A percentile compares a stretch with the other conserved stretches of the same genome.
These are phyloP conservation scores for Pachysandra terminalis DNA, from an alignment of 164 flowering plant genomes.

Conservation along the genomic window DNA sequence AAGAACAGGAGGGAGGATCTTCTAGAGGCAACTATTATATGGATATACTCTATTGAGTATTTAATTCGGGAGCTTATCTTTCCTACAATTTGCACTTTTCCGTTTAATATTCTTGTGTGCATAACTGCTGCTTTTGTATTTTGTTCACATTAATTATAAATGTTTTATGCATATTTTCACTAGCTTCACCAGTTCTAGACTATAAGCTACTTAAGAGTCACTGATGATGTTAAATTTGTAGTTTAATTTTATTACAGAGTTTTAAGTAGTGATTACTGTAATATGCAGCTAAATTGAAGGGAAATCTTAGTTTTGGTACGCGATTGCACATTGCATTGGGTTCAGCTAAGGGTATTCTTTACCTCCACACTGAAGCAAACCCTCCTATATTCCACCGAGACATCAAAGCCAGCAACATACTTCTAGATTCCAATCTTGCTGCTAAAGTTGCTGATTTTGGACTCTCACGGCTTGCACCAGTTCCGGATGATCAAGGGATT, in stretches of 20 bases:
- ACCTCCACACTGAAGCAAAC: slow-evolving; percentile 58
- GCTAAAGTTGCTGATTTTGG: slow-evolving; percentile 62
- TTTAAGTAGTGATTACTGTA: neutral
- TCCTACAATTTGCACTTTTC: too few relatives aligned
- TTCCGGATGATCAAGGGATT: slow-evolving; percentile 33
- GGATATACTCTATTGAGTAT: too few relatives aligned
- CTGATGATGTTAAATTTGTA: neutral
- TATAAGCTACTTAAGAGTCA: too few relatives aligned
- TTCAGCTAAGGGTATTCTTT: slow-evolving; percentile 58
- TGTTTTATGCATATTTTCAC: too few relatives aligned
- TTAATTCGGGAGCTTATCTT: too few relatives aligned
- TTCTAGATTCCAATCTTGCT: slow-evolving; percentile 36
- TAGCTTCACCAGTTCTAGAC: too few relatives aligned
- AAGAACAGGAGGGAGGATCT: too few relatives aligned
- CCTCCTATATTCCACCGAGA: slow-evolving; percentile 62
- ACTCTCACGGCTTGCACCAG: slow-evolving; percentile 47
- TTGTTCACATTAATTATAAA: too few relatives aligned
- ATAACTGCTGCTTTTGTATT: too few relatives aligned
- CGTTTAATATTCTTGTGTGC: too few relatives aligned
- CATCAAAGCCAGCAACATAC: slow-evolving; percentile 54
- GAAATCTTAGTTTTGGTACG: slow-evolving; percentile 24
- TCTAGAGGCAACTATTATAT: too few relatives aligned
- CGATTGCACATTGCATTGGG: slow-evolving; percentile 42
- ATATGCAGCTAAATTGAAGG: slow-evolving; percentile 27
- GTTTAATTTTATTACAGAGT: neutral